Conservation (phyloP, 139 green algal genomes). For the Nannochloris sp. region DNA sequence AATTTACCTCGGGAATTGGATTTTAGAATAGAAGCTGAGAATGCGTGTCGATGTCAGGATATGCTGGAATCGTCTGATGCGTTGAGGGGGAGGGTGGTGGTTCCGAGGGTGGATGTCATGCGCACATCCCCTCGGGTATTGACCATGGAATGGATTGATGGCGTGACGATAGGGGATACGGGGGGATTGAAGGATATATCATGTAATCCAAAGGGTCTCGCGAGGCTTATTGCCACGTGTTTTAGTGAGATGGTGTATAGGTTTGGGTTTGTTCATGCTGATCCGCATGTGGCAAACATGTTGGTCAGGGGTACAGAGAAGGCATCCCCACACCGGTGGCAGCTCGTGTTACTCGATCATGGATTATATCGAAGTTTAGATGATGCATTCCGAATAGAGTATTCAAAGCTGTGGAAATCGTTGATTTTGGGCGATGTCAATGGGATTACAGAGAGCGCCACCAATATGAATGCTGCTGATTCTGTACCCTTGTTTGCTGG, state of each 20-base stretch:
- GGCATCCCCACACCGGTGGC: slow-evolving; percentile 24
- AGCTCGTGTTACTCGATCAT: slow-evolving; percentile 86
- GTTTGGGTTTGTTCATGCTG: slow-evolving; percentile 57
- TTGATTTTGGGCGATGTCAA: slow-evolving; percentile 57
- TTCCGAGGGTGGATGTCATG: slow-evolving; percentile 35
- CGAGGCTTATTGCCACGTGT: slow-evolving; percentile 48
- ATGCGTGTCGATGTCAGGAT: slow-evolving; percentile 34
- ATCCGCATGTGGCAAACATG: slow-evolving; percentile 52
- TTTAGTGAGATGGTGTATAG: slow-evolving; percentile 87
- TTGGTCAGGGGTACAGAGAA: slow-evolving; percentile 34
- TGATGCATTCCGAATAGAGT: slow-evolving; percentile 52
- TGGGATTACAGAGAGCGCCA: slow-evolving; percentile 2
- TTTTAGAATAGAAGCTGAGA: slow-evolving; percentile 59
- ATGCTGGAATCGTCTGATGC: slow-evolving; percentile 14
- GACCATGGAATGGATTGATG: slow-evolving; percentile 72
- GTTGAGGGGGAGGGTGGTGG: slow-evolving; percentile 24
- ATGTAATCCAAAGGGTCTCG: slow-evolving; percentile 38
- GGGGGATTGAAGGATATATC: slow-evolving; percentile 28
- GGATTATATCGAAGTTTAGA: slow-evolving; percentile 61
- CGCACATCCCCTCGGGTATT: slow-evolving; percentile 49
- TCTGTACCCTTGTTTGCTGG: slow-evolving; percentile 68
- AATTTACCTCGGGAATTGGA: slow-evolving; percentile 76
- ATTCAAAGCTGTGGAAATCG: slow-evolving; percentile 68
- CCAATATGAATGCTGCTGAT: slow-evolving; percentile 75
- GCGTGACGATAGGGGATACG: slow-evolving; percentile 44